Evolutionary conservation across 176 grass and related monocot species (phyloP), one percentile per base, ranked within the genome.

Genomic region (Musa troglodytarum): DNA sequence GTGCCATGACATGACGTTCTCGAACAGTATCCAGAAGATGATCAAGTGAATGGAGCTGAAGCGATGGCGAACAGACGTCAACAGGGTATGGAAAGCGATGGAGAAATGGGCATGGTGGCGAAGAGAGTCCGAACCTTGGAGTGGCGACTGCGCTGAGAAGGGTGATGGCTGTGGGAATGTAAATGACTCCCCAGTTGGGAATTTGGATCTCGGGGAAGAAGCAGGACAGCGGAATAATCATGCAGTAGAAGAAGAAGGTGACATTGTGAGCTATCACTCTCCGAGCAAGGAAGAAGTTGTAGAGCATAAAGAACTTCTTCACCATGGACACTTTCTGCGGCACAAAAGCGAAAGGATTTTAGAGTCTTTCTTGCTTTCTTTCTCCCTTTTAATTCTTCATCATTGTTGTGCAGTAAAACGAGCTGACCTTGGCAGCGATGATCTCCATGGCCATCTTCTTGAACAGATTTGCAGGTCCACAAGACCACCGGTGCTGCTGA

Each of bases 401-500:
- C 54, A 57, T 15, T 15, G 17, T 15, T 17, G 17, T 57, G 12
- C 14, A 68, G 12, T 14, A 17, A 68, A 57, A 23, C 1, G 24
- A 68, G 65, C 1, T 57, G 13, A 95, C 91, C 91, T 92, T 83
- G 29, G 83, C 81, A 0, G 71, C 49, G 7, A 89, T 17, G n/a
- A 89, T 83, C 28, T 89, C 82, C 78, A 71, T 72, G 21, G 91
- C 69, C 88, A 96, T 92, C 56, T 96, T 96, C 66, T 79, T 91
- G 69, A 96, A 83, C 9, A 96, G 73, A 17, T 88, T 72, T 2
- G 86, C 88, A 29, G 92, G 92, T n/a, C 92, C 92, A 10, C 92
- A 96, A 26, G 92, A 96, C 89, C 89, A 96, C 19, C 89, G 89
- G 49, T 92, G 92, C 75, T 96, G 92, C 49, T 96, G 92, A 80